A percentile compares a stretch with the other conserved stretches of the same genome.
phyloP scores from a whole-genome alignment of 345 rosid genomes.

The Eucalyptus dawsonii region DNA sequence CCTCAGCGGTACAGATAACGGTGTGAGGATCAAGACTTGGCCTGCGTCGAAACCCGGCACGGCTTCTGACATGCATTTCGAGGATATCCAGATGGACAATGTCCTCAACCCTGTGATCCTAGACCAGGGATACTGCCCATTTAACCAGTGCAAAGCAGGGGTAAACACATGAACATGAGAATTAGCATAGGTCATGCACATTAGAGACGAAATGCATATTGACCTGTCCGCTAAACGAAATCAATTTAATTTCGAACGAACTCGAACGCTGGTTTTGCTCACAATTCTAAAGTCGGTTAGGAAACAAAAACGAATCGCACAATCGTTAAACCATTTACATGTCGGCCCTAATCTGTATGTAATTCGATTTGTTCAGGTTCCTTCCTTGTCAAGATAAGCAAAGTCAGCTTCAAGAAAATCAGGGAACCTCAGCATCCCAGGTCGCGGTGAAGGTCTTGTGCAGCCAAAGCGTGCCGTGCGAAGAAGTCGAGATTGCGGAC shows the following conservation, averaged over 20 bases:
- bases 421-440: constrained; percentile 32
- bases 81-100: constrained; percentile 12
- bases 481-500: not conserved
- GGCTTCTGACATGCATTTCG: constrained; percentile 17
- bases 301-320: not conserved
- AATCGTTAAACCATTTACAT: not conserved
- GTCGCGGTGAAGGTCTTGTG: constrained; percentile 30
- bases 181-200: not conserved
- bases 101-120: constrained; percentile 17
- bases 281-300: not conserved
- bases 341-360: not conserved
- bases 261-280: not conserved
- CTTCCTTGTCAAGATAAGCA: constrained; percentile 8
- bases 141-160: not conserved
- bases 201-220: not conserved
- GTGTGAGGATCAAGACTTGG: constrained; percentile 51
- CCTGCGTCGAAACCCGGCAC: constrained; percentile 8
- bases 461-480: constrained; percentile 29
- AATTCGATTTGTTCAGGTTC: not conserved
- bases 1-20: constrained; percentile 9
- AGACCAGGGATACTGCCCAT: constrained; percentile 21
- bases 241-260: not conserved
- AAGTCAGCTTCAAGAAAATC: constrained; percentile 34
- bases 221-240: not conserved
- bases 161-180: not conserved